phyloP scores from a whole-genome alignment of 2,329 filamentous ascomycete genomes.

The Fusarium odoratissimum region DNA sequence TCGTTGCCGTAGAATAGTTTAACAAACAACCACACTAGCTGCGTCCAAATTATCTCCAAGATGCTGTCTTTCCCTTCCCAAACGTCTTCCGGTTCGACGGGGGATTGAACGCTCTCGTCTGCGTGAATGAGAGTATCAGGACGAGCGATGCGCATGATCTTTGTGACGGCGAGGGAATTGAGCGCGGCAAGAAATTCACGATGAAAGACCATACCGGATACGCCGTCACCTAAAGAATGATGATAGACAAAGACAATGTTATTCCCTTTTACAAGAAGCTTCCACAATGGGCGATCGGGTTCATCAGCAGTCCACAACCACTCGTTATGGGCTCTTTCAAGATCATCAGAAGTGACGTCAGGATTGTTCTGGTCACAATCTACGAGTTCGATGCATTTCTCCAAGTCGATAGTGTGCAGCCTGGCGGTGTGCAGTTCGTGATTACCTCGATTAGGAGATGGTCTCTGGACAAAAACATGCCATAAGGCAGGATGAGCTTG shows the following conservation, averaged over 20 bases:
- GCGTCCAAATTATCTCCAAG: background rate
- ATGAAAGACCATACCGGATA: slow-evolving; percentile 24
- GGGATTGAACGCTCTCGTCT: background rate
- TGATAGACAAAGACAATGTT: slow-evolving; percentile 34
- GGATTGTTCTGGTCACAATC: background rate
- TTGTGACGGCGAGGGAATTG: background rate
- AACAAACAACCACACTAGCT: background rate
- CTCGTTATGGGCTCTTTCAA: slow-evolving; percentile 31
- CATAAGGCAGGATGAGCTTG: background rate
- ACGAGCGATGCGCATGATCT: background rate
- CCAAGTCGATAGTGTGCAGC: slow-evolving; percentile 29
- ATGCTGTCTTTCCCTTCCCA: background rate
- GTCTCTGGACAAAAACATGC: background rate
- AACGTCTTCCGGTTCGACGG: background rate
- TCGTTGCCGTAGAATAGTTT: background rate
- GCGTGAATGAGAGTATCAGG: background rate
- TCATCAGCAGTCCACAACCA: slow-evolving; percentile 26
- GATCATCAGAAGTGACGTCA: background rate
- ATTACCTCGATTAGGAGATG: background rate
- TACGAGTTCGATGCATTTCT: slow-evolving; percentile 22
- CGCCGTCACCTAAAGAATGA: slow-evolving; percentile 31
- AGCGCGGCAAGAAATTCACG: slow-evolving; percentile 20
- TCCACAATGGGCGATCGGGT: slow-evolving; percentile 28
- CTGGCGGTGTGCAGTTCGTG: slow-evolving; percentile 11
- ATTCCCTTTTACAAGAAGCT: slow-evolving; percentile 19